Percentiles rank a stretch among this genome's conserved stretches.
Conservation (phyloP, 495 filamentous ascomycete genomes). For the Cercophora samala region DNA sequence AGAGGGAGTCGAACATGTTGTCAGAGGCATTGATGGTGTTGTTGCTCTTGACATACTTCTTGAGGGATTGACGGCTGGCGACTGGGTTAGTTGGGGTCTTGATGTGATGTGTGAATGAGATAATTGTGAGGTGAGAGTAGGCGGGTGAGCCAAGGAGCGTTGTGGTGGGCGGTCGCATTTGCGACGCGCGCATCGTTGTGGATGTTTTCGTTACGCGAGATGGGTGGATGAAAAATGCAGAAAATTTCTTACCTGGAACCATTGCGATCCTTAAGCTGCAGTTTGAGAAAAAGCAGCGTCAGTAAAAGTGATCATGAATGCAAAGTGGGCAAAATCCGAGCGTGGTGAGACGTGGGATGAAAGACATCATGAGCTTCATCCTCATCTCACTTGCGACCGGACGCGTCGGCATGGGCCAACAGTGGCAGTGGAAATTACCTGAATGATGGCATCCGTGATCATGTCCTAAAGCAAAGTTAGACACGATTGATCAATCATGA, state of each 20-base stretch:
- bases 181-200: constrained; percentile 12
- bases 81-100: constrained; percentile 34
- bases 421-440: constrained; percentile 51
- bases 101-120: constrained; percentile 18
- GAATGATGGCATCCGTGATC: constrained; percentile 65
- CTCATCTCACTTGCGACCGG: constrained; percentile 24
- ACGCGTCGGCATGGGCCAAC: constrained; percentile 27
- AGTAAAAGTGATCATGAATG: constrained; percentile 38
- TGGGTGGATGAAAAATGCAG: constrained; percentile 7
- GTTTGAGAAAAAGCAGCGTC: constrained; percentile 35
- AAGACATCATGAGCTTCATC: constrained; percentile 20
- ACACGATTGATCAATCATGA: constrained; percentile 21
- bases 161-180: constrained; percentile 9
- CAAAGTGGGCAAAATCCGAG: neutral
- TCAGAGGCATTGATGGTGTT: constrained; percentile 75
- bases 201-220: constrained; percentile 1
- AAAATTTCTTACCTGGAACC: constrained; percentile 56
- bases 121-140: neutral
- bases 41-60: constrained; percentile 97
- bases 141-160: neutral
- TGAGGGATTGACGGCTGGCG: constrained; percentile 83
- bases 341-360: constrained; percentile 15
- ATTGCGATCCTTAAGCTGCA: constrained; percentile 63
- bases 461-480: constrained; percentile 55
- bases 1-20: constrained; percentile 78